These are phyloP conservation scores for Metroxylon sagu DNA, from an alignment of 176 grass and related monocot genomes.

Conservation along the genomic window DNA sequence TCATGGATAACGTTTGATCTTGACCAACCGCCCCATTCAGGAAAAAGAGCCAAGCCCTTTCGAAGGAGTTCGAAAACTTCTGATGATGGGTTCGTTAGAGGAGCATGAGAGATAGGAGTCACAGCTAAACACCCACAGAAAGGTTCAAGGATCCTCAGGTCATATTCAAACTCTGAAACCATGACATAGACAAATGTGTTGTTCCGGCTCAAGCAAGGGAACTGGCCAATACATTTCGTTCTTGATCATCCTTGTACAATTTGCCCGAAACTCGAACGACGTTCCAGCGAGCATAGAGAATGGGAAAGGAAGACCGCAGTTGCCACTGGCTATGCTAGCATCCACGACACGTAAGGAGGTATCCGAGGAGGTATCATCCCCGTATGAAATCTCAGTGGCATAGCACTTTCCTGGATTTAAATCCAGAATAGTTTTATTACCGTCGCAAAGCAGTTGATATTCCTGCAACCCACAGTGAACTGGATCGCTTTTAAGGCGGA, in stretches of 20 bases:
- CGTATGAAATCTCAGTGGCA: constrained; percentile 14
- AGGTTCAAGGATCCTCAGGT: not conserved
- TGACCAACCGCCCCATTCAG: too few relatives aligned
- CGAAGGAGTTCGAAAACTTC: too few relatives aligned
- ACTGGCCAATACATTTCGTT: not conserved
- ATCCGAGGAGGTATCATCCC: not conserved
- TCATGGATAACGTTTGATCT: too few relatives aligned
- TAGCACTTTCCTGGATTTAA: constrained; percentile 7
- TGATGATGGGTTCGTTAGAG: not conserved
- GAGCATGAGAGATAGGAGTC: not conserved
- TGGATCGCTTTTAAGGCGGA: constrained; percentile 21
- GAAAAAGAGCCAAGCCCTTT: too few relatives aligned
- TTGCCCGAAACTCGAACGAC: not conserved
- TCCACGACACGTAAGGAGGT: too few relatives aligned
- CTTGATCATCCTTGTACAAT: constrained; percentile 9
- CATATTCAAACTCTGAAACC: not conserved
- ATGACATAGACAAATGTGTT: constrained; percentile 14
- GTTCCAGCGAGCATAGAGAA: not conserved
- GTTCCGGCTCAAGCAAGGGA: constrained; percentile 8
- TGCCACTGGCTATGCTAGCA: not conserved
- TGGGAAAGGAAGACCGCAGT: constrained; percentile 5
- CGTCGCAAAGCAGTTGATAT: constrained; percentile 10
- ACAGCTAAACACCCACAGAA: constrained; percentile 9
- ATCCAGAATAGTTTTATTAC: constrained; percentile 8
- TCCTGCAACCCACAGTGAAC: constrained; percentile 3